These are phyloP conservation scores for Aureobasidium melanogenum DNA, from an alignment of 2,329 filamentous ascomycete species.

Conservation along the genomic window DNA sequence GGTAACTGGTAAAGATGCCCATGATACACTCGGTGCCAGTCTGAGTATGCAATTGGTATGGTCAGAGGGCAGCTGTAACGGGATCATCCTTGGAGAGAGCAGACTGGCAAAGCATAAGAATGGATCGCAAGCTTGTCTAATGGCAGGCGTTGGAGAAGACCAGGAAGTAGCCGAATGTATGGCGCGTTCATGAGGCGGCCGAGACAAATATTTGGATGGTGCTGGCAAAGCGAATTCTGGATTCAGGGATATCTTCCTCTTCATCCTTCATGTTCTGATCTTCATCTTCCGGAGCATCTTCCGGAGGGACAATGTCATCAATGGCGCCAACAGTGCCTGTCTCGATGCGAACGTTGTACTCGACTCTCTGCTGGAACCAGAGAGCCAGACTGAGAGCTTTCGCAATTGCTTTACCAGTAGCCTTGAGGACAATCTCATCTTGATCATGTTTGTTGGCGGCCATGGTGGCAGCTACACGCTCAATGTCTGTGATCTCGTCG, in stretches of 20 bases:
- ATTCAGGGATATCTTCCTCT: slow-evolving; percentile 27
- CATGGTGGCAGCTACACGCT: slow-evolving; percentile 14
- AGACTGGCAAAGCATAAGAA: not conserved
- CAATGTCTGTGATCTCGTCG: slow-evolving; percentile 10
- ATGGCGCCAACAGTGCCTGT: slow-evolving; percentile 57
- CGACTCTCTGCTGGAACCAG: slow-evolving; percentile 55
- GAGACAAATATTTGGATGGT: slow-evolving; percentile 18
- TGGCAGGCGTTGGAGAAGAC: not conserved
- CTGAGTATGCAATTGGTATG: too few species aligned
- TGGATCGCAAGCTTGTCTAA: not conserved
- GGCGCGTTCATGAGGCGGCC: not conserved
- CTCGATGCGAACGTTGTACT: slow-evolving; percentile 50
- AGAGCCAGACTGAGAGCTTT: slow-evolving; percentile 54
- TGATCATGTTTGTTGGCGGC: slow-evolving; percentile 25
- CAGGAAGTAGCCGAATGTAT: not conserved
- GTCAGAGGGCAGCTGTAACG: too few species aligned
- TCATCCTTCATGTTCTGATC: slow-evolving; percentile 9
- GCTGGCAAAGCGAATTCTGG: slow-evolving; percentile 24
- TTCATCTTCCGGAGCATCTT: slow-evolving; percentile 16
- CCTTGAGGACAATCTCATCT: slow-evolving; percentile 53
- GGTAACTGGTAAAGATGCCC: too few species aligned
- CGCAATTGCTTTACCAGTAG: slow-evolving; percentile 58
- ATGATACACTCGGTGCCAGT: too few species aligned
- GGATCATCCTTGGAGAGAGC: too few species aligned
- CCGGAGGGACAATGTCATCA: slow-evolving; percentile 50